Percentiles rank a stretch among this genome's conserved stretches.
Conservation (phyloP, 768 basidiomycete genomes). For the Plicaturopsis crispa region DNA sequence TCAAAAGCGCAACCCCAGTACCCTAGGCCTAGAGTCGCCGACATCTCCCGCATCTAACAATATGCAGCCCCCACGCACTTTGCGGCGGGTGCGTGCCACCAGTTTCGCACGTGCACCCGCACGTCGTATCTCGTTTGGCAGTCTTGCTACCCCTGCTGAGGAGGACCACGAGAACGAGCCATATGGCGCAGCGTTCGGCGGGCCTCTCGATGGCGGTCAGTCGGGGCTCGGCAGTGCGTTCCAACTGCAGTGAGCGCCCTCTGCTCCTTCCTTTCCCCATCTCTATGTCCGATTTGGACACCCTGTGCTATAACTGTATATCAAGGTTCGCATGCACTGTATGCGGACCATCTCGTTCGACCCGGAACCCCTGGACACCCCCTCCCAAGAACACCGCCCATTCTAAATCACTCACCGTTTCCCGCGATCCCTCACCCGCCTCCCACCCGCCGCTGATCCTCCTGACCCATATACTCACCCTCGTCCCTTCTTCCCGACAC, state of each 20-base stretch:
- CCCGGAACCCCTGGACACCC: no score
- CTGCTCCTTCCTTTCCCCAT: no score
- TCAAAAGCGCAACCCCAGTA: conserved; percentile 51
- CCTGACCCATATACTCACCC: no score
- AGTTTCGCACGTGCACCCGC: conserved; percentile 32
- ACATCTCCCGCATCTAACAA: conserved; percentile 22
- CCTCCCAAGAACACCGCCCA: no score
- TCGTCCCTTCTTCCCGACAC: no score
- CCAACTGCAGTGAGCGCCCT: conserved; percentile 39
- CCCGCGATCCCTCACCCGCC: no score
- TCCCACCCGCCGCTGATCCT: no score
- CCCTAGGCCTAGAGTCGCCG: conserved; percentile 61
- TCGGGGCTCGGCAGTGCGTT: conserved; percentile 63
- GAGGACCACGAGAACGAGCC: conserved; percentile 23
- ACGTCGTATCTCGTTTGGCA: conserved; percentile 63
- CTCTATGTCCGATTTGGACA: no score
- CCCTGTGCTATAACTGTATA: no score
- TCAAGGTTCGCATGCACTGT: no score
- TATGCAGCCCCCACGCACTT: conserved; percentile 24
- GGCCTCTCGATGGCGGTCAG: conserved; percentile 25
- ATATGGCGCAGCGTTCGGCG: conserved; percentile 22
- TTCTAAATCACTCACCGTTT: no score
- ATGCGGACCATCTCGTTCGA: no score
- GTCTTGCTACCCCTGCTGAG: conserved; percentile 28
- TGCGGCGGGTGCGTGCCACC: conserved; percentile 29